phyloP scores from a whole-genome alignment of 768 basidiomycete genomes.

The Neoboletus brunneissimus region DNA sequence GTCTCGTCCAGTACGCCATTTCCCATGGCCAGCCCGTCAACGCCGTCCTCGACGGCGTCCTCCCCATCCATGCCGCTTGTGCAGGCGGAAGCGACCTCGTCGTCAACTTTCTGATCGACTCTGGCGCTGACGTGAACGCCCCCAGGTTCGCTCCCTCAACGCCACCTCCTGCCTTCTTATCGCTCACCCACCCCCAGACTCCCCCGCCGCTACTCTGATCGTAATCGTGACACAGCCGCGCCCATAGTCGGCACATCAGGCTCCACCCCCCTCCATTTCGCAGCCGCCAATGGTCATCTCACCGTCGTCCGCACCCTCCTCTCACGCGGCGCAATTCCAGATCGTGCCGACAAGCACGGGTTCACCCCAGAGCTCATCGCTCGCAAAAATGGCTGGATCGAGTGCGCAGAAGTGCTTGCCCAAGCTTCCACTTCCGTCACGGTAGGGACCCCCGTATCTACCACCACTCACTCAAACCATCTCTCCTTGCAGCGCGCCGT shows the following conservation, averaged over 20 bases:
- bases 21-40: conserved; percentile 95
- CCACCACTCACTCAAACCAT: conserved; percentile 19
- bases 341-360: conserved; percentile 87
- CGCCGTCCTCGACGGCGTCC: conserved; percentile 91
- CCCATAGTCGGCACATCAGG: conserved; percentile 83
- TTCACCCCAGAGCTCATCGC: conserved; percentile 85
- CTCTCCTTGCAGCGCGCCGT: conserved; percentile 17
- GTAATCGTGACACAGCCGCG: conserved; percentile 58
- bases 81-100: conserved; percentile 88
- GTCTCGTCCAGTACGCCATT: conserved; percentile 89
- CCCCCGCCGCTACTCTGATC: conserved; percentile 72
- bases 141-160: conserved; percentile 57
- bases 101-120: conserved; percentile 83
- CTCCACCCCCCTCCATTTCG: conserved; percentile 94
- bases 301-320: conserved; percentile 76
- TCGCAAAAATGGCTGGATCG: conserved; percentile 72
- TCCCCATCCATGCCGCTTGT: conserved; percentile 94
- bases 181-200: conserved; percentile 43
- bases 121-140: conserved; percentile 98
- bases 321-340: conserved; percentile 77
- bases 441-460: not conserved
- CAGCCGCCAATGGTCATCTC: conserved; percentile 90
- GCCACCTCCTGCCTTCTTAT: not conserved
- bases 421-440: conserved; percentile 47
- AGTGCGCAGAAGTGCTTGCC: conserved; percentile 71